Evolutionary conservation across 179 eudicot genomes (phyloP).

Genomic region (Camellia oleifera): DNA sequence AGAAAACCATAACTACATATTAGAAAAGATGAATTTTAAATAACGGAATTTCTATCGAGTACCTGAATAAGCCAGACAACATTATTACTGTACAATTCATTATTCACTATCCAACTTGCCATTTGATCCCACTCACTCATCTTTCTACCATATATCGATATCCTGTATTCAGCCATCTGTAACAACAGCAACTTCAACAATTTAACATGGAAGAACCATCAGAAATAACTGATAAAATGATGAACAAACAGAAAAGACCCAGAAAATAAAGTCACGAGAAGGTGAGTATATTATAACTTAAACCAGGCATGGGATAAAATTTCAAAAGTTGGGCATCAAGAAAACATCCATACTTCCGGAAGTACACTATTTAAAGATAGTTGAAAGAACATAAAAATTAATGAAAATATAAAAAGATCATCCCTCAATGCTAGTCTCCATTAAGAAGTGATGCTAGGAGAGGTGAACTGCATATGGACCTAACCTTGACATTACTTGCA

Average conservation of each 20-base stretch:
- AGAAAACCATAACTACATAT: background rate
- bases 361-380: background rate
- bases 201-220: slow-evolving; percentile 15
- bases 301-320: background rate
- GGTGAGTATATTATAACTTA: background rate
- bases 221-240: background rate
- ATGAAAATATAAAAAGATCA: background rate
- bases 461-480: background rate
- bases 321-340: background rate
- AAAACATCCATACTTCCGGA: background rate
- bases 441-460: background rate
- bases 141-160: slow-evolving; percentile 97
- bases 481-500: background rate
- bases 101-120: slow-evolving; percentile 97
- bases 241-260: slow-evolving; percentile 2
- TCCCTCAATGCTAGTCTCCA: background rate
- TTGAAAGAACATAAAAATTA: background rate
- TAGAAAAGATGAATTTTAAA: background rate
- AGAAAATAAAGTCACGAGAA: background rate
- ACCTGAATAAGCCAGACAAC: slow-evolving; percentile 99
- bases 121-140: slow-evolving; percentile 98
- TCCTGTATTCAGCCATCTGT: slow-evolving; percentile 99
- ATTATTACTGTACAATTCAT: slow-evolving; percentile 91
- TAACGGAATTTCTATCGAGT: slow-evolving; percentile 6
- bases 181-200: slow-evolving; percentile 23